Evolutionary conservation across 1,139 yeast genomes (phyloP).

Genomic region (Yamadazyma atlantica): DNA sequence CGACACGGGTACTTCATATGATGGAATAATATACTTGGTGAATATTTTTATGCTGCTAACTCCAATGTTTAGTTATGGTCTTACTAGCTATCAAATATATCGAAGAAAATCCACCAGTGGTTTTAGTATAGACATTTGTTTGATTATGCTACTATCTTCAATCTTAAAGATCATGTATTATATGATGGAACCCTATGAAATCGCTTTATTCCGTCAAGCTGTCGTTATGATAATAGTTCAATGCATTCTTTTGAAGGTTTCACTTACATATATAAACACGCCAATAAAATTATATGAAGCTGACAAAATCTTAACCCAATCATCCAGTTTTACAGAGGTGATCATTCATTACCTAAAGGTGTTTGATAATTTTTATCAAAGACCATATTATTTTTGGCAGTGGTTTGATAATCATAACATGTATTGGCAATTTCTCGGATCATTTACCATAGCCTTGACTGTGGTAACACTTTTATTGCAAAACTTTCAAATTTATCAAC

Average conservation of each 20-base stretch:
- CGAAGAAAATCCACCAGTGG: conserved; percentile 68
- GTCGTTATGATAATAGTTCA: conserved; percentile 79
- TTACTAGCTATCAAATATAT: conserved; percentile 71
- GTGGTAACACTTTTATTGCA: conserved; percentile 48
- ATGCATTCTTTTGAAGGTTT: conserved; percentile 56
- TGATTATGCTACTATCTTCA: conserved; percentile 82
- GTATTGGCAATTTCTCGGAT: conserved; percentile 66
- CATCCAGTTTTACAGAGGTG: conserved; percentile 15
- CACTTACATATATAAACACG: conserved; percentile 52
- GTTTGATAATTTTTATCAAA: conserved; percentile 66
- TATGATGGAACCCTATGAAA: conserved; percentile 76
- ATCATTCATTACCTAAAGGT: conserved; percentile 36
- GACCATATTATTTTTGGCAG: conserved; percentile 81
- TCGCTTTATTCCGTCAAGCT: conserved; percentile 72
- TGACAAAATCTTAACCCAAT: conserved; percentile 26
- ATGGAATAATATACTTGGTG: conserved; percentile 1
- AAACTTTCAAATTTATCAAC: conserved; percentile 44
- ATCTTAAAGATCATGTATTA: conserved; percentile 74
- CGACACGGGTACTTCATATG: not conserved
- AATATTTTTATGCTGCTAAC: conserved; percentile 31
- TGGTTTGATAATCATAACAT: conserved; percentile 58
- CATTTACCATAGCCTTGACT: conserved; percentile 43
- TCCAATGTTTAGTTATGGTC: conserved; percentile 83
- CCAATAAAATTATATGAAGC: conserved; percentile 37
- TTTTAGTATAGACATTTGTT: conserved; percentile 85